A percentile compares a stretch with the other conserved stretches of the same genome.
These are phyloP conservation scores for Blastomyces emzantsi DNA, from an alignment of 2,329 filamentous ascomycete species.

Conservation along the genomic window DNA sequence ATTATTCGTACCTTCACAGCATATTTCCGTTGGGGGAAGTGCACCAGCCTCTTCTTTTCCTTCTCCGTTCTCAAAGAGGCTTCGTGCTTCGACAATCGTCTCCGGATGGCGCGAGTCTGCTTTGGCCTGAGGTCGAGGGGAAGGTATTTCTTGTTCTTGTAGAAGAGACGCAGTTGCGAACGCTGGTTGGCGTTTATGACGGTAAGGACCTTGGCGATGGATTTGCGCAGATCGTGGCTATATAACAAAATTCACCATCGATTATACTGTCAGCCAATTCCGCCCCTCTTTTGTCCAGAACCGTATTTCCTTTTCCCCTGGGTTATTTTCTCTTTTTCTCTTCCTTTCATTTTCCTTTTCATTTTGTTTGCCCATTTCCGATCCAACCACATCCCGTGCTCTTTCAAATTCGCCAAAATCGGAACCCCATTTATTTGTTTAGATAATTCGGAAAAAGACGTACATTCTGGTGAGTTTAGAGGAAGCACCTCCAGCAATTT, in stretches of 20 bases:
- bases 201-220: slow-evolving; percentile 96
- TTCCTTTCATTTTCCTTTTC: slow-evolving; percentile 13
- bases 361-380: slow-evolving; percentile 12
- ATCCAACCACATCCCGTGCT: slow-evolving; percentile 9
- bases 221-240: slow-evolving; percentile 99
- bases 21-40: slow-evolving; percentile 99
- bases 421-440: slow-evolving; percentile 1
- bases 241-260: slow-evolving; percentile 18
- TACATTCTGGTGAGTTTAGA: slow-evolving; percentile 98
- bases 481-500: slow-evolving; percentile 85
- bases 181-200: slow-evolving; percentile 99
- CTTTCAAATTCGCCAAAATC: slow-evolving; percentile 7
- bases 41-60: slow-evolving; percentile 88
- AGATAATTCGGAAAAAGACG: slow-evolving; percentile 32
- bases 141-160: slow-evolving; percentile 99
- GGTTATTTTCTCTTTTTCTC: background rate
- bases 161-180: slow-evolving; percentile 95
- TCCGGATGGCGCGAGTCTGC: slow-evolving; percentile 96
- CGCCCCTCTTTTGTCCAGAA: background rate
- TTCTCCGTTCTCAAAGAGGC: slow-evolving; percentile 76
- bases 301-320: background rate
- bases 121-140: slow-evolving; percentile 97
- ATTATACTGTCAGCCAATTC: slow-evolving; percentile 5
- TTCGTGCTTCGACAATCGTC: slow-evolving; percentile 89
- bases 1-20: slow-evolving; percentile 76